Base-by-base conservation (phyloP, 140 eudicot genomes). In the Stevia rebaudiana region DNA sequence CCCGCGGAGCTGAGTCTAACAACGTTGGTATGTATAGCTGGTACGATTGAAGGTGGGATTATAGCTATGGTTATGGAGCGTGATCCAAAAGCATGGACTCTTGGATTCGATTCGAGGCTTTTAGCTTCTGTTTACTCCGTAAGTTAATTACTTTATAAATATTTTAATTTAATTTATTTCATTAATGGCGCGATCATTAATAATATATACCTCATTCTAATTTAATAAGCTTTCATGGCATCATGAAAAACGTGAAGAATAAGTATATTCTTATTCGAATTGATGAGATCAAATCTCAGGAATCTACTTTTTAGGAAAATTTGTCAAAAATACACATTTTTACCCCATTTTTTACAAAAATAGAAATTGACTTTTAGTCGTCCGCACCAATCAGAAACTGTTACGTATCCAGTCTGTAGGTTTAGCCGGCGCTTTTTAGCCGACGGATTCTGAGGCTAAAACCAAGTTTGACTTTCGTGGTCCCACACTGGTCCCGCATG, bases 121-220 rank as follows among this genome's bases (percentile, higher is more conserved):
- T 82, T 91, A 12, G 98, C 98, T 24, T 83, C 88, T 37, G 82
- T 74, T 39, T 91, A 91, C 74, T 80, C 96, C n/a, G 98, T 91
- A n/a, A 81, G 98, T 76, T 61, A 8, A 4, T 25, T 40, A 24
- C 37, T 21, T 59, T 52, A 8, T 51, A 11, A 25, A 33, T 3
- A 12, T 3, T 6, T 1, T n/a, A n/a, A n/a, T n/a, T n/a, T n/a
- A n/a, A n/a, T n/a, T n/a, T n/a, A n/a, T n/a, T n/a, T n/a, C n/a
- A n/a, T n/a, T n/a, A n/a, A n/a, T n/a, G n/a, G n/a, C n/a, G n/a
- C n/a, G n/a, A n/a, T n/a, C n/a, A n/a, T n/a, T n/a, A n/a, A 28
- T 28, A 28, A 28, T 28, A 1, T 1, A 28, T 4, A 28, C 33
- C 33, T 28, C 18, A 35, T 13, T n/a, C n/a, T 54, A 13, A 28